Evolutionary conservation across 2,329 filamentous ascomycete genomes (phyloP), one percentile per base, ranked within the genome.

Genomic region (Elsinoe batatas): DNA sequence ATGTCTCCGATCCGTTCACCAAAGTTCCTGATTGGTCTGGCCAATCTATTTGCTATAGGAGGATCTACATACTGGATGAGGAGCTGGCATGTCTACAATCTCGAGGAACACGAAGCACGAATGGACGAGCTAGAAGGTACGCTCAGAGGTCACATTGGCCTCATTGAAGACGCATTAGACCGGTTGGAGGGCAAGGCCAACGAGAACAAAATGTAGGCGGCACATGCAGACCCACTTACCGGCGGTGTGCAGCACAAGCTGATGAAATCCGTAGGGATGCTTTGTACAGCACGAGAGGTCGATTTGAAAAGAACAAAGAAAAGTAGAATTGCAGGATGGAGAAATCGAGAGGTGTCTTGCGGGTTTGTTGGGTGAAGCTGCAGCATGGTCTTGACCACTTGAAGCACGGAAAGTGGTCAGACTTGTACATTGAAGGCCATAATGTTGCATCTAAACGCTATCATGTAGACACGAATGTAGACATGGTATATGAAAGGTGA

Each of bases 71-170:
- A 58, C 22, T 49, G 53, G 37, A 56, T 60, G 17, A 50, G 58
- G 36, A 57, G 51, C 37, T 69, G 68, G 56, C 69, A 73, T 54
- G 64, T 69, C 26, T 70, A 71, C 63, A 74, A 73, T 56, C 67
- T 74, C 3, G 69, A 75, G 63, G 73, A 77, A 58, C 69, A 74
- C 60, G 74, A 76, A 64, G 73, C 74, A 2, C 69, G 73, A 8
- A 68, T 75, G 60, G 73, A 76, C 53, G 73, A 75, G 56, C 66
- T 76, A 2, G 74, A 76, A 60, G 73, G 74, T 5, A 76, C 73
- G 12, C 57, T 76, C 35, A 61, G 73, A 56, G 73, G 73, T 2
- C 74, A 76, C 56, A 75, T 76, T 57, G 73, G 72, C 1, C 50
- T 75, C 15, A 76, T 76, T 40, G 73, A 77, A 58, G 74, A 75